Percentiles rank a stretch among this genome's conserved stretches.
Conservation (phyloP, 2,329 filamentous ascomycete genomes). For the Epichloe bromicola region DNA sequence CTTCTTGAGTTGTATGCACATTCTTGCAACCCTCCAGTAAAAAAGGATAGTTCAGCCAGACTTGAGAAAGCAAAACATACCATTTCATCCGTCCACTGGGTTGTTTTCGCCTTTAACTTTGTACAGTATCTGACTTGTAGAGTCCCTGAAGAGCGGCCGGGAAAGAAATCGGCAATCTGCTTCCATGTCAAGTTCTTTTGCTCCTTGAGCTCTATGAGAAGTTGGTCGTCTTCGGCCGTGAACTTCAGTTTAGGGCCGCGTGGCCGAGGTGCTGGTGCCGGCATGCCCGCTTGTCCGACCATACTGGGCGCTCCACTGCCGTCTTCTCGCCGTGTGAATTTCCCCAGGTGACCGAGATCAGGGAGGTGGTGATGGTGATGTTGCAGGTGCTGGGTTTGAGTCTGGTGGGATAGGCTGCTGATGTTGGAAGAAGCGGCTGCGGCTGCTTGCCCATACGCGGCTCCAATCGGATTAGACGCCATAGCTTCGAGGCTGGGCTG, state of each 20-base stretch:
- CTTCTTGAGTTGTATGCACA: too few relatives aligned
- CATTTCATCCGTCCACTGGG: conserved; percentile 86
- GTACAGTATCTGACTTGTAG: conserved; percentile 91
- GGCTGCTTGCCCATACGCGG: conserved; percentile 34
- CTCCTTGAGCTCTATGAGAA: conserved; percentile 83
- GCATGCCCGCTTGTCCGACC: conserved; percentile 80
- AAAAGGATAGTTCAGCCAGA: not conserved
- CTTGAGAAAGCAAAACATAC: conserved; percentile 36
- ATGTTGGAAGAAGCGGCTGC: conserved; percentile 11
- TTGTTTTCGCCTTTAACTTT: conserved; percentile 87
- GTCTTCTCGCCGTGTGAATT: conserved; percentile 51
- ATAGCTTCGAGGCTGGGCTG: conserved; percentile 42
- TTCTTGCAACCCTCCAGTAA: not conserved
- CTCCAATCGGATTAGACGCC: conserved; percentile 39
- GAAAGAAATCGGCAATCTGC: conserved; percentile 94
- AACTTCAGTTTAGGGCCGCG: conserved; percentile 88
- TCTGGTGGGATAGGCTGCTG: conserved; percentile 1
- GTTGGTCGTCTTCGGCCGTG: conserved; percentile 77
- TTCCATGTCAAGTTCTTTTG: conserved; percentile 94
- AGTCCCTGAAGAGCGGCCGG: conserved; percentile 77
- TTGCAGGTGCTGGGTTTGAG: conserved; percentile 29
- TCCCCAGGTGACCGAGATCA: conserved; percentile 55
- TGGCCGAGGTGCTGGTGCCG: conserved; percentile 64
- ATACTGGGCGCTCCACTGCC: conserved; percentile 61
- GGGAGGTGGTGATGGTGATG: conserved; percentile 79